A percentile compares a stretch with the other conserved stretches of the same genome.
phyloP scores from a whole-genome alignment of 768 basidiomycete genomes.

The Psilocybe sp. region DNA sequence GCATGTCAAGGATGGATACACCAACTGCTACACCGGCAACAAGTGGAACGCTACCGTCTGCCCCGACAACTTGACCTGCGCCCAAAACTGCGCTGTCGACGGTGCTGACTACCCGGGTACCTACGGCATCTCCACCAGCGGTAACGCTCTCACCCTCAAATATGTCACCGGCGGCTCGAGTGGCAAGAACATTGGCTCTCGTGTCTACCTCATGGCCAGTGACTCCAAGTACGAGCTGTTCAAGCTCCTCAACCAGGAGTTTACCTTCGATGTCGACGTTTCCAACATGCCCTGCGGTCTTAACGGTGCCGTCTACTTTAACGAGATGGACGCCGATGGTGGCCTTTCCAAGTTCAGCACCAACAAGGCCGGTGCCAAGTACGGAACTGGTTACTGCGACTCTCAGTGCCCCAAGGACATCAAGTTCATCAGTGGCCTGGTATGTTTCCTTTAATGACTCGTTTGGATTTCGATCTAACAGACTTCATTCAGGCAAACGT shows the following conservation, averaged over 20 bases:
- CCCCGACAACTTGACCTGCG: conserved; percentile 45
- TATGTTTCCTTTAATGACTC: neutral
- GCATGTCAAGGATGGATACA: conserved; percentile 31
- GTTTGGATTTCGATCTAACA: neutral
- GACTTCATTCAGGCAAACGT: conserved; percentile 14
- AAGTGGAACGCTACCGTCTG: conserved; percentile 50
- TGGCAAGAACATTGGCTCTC: conserved; percentile 38
- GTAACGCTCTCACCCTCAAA: conserved; percentile 44
- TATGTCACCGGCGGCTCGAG: conserved; percentile 38
- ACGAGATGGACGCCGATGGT: conserved; percentile 55
- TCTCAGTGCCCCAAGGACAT: conserved; percentile 52
- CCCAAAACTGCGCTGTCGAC: conserved; percentile 40
- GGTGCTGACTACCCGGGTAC: conserved; percentile 47
- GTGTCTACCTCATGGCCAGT: conserved; percentile 49
- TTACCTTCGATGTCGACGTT: conserved; percentile 59
- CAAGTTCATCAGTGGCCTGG: conserved; percentile 29
- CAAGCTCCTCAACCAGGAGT: conserved; percentile 52
- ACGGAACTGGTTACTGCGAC: conserved; percentile 33
- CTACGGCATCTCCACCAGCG: conserved; percentile 49
- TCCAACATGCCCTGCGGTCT: conserved; percentile 55
- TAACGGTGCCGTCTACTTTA: conserved; percentile 58
- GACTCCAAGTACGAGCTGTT: conserved; percentile 41
- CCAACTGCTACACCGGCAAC: conserved; percentile 57
- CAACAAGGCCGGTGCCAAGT: conserved; percentile 55
- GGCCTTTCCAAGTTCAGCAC: conserved; percentile 39